These are phyloP conservation scores for Colletotrichum chrysophilum DNA, from an alignment of 2,329 filamentous ascomycete genomes.

Conservation along the genomic window DNA sequence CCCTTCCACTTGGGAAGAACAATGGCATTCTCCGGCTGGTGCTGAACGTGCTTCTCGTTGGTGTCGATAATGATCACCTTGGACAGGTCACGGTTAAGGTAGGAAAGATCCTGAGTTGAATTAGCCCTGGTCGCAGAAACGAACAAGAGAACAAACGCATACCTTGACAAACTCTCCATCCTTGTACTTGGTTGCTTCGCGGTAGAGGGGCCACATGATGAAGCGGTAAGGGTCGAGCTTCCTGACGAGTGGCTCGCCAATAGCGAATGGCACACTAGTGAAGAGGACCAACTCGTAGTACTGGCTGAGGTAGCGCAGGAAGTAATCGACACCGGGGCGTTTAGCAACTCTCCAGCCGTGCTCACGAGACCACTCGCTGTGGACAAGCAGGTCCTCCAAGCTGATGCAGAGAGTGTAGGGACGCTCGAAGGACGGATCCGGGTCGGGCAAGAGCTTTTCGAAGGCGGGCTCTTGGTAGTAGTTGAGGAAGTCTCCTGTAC, in stretches of 20 bases:
- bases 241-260: conserved; percentile 85
- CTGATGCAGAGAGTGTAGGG: conserved; percentile 94
- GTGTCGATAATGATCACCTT: conserved; percentile 97
- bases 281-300: conserved; percentile 99
- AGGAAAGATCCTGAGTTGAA: conserved; percentile 80
- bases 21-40: conserved; percentile 97
- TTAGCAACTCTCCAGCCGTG: conserved; percentile 96
- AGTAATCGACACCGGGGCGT: conserved; percentile 94
- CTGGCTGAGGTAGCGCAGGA: conserved; percentile 93
- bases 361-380: conserved; percentile 93
- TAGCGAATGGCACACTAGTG: conserved; percentile 83
- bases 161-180: conserved; percentile 97
- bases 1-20: conserved; percentile 90
- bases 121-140: conserved; percentile 16
- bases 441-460: conserved; percentile 86
- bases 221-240: conserved; percentile 96
- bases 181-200: conserved; percentile 97
- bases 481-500: conserved; percentile 75
- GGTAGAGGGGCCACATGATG: conserved; percentile 92
- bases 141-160: conserved; percentile 26
- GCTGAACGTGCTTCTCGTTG: conserved; percentile 78
- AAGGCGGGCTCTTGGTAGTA: conserved; percentile 98
- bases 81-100: conserved; percentile 92
- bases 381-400: conserved; percentile 91
- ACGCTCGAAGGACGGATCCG: conserved; percentile 78